Evolutionary conservation across 495 filamentous ascomycete species (phyloP), one percentile per base, ranked within the genome.

Genomic region (Trypethelium eluteriae): DNA sequence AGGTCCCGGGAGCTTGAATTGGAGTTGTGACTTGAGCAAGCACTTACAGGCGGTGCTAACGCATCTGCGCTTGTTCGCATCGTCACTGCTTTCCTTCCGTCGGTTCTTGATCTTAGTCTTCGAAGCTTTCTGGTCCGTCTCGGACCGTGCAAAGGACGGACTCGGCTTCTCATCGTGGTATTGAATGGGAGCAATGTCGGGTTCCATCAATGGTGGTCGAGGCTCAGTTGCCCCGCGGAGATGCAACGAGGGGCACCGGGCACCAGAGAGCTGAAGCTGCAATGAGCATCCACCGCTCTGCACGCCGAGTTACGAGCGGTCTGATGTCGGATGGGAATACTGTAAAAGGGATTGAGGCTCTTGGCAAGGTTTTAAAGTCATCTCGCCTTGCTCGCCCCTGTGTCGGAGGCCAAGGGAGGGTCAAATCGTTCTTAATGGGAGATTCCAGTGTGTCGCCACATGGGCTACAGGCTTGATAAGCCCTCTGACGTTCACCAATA

Each of bases 31-130:
- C 71, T 85, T 86, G 38, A 16, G n/a, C 86, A 74, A 92, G 96
- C 25, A 93, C 92, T 76, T 89, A 75, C 93, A 96, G 2, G 93
- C 93, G 38, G 91, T 96, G 78, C 90, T 93, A 47, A 96, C 91
- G 74, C 93, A 98, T 74, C 92, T 83, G 69, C 93, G 82, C 76
- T 98, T 98, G 36, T 81, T 76, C 66, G 39, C 39, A 39, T 73
- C 70, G 49, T 74, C 73, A 2, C 16, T 34, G 59, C 38, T 44
- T 34, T 74, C 68, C 67, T 72, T 75, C 62, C 70, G 68, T 36
- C 72, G 63, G 50, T 68, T 75, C 46, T 69, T 64, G 11, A 41
- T 34, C n/a, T 70, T 63, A 10, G 50, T 62, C 66, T 73, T 73
- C 7, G 66, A 16, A 12, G 39, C 2, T 34, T 65, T 62, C 44